Evolutionary conservation across 495 filamentous ascomycete species (phyloP).

Genomic region (Penicillium ucsense): DNA sequence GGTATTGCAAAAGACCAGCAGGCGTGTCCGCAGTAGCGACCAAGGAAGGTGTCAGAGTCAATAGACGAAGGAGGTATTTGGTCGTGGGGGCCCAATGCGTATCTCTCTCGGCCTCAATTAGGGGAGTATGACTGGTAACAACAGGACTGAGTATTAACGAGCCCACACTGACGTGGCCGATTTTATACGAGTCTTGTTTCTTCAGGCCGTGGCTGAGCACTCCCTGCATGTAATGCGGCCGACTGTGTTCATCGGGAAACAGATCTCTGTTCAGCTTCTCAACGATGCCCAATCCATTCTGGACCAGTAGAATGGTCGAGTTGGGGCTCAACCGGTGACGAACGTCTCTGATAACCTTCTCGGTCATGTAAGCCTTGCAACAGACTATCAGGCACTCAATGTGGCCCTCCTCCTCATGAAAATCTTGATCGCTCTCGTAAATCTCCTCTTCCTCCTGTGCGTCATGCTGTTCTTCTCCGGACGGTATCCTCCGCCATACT

Average conservation of each 20-base stretch:
- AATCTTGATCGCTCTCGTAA: conserved; percentile 2
- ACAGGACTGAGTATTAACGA: conserved; percentile 51
- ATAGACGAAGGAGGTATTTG: conserved; percentile 40
- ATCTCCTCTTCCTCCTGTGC: conserved; percentile 1
- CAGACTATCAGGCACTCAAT: conserved; percentile 76
- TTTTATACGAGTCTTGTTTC: conserved; percentile 44
- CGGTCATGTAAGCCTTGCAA: conserved; percentile 46
- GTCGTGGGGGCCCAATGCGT: conserved; percentile 31
- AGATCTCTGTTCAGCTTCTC: conserved; percentile 59
- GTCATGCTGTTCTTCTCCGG: conserved; percentile 17
- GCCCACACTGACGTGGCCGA: conserved; percentile 54
- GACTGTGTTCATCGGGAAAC: conserved; percentile 51
- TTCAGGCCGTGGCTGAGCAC: conserved; percentile 59
- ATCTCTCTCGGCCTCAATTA: conserved; percentile 9
- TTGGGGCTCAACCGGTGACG: conserved; percentile 54
- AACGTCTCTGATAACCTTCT: conserved; percentile 47
- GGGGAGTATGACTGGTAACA: conserved; percentile 11
- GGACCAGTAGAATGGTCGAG: conserved; percentile 71
- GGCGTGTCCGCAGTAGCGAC: conserved; percentile 38
- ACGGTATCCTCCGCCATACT: conserved; percentile 23
- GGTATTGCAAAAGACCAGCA: conserved; percentile 37
- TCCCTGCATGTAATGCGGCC: conserved; percentile 70
- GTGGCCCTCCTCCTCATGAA: conserved; percentile 18
- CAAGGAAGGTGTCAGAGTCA: conserved; percentile 40
- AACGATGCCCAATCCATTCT: conserved; percentile 73